Percentiles rank a stretch among this genome's conserved stretches.
Evolutionary conservation across 768 basidiomycete species (phyloP).

Genomic region (Termitomyces sp.): DNA sequence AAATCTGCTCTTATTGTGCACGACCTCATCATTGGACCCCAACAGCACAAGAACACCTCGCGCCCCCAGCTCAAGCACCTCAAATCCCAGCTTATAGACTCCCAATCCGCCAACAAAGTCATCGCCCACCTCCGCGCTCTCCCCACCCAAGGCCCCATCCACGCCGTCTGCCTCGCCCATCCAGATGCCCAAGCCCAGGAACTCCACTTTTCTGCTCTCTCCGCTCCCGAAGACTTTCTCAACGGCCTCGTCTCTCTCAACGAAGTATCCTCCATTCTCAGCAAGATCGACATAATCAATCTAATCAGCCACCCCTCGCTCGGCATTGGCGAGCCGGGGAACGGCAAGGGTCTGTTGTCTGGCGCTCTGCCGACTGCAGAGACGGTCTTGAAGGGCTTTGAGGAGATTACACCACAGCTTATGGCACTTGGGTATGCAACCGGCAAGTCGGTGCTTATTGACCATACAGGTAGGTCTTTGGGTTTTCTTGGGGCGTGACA

Average conservation of each 20-base stretch:
- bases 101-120: constrained; percentile 64
- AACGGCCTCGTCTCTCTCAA: constrained; percentile 46
- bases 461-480: constrained; percentile 48
- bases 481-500: not conserved
- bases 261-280: constrained; percentile 42
- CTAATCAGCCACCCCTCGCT: constrained; percentile 56
- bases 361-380: constrained; percentile 74
- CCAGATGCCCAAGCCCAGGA: constrained; percentile 58
- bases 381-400: constrained; percentile 62
- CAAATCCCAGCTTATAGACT: constrained; percentile 60
- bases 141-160: constrained; percentile 58
- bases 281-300: constrained; percentile 57
- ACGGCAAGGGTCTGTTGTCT: constrained; percentile 59
- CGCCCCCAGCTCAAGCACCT: constrained; percentile 54
- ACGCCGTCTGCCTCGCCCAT: constrained; percentile 67
- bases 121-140: constrained; percentile 65
- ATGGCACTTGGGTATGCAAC: constrained; percentile 77
- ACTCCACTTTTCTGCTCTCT: constrained; percentile 51
- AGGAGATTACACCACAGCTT: constrained; percentile 69
- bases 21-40: constrained; percentile 60
- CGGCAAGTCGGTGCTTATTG: constrained; percentile 55
- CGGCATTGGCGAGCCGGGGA: constrained; percentile 72
- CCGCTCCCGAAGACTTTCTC: constrained; percentile 18
- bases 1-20: constrained; percentile 60
- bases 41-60: constrained; percentile 21